Evolutionary conservation across 257 asterid species (phyloP), one percentile per base, ranked within the genome.

Genomic region (Haberlea rhodopensis): DNA sequence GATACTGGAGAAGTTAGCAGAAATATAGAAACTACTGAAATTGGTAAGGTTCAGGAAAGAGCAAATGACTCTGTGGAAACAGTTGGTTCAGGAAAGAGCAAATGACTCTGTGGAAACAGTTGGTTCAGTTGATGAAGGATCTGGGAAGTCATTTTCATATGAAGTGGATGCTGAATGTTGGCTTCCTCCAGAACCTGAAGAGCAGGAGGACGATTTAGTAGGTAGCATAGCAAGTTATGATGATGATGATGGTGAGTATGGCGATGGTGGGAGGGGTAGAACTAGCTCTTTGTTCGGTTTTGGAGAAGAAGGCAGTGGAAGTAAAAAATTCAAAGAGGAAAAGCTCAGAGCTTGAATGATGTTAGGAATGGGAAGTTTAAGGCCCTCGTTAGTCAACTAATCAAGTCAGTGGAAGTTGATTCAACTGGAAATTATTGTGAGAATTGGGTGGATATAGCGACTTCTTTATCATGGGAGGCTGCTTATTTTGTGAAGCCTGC

Each of bases 391-490:
- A 65, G 77, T 75, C 95, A 87, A 68, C 87, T 92, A 66, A 78
- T 89, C 31, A 84, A 79, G 66, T 82, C 96, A 26, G 84, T 84
- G 49, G 94, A 88, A 26, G 77, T 85, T 61, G 67, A 71, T 51
- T 71, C 77, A 48, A 72, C 73, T 6, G 78, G 75, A 62, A 71
- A 78, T 46, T 58, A 27, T 45, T 74, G 74, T 11, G 77, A 85
- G 40, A 79, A 75, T 64, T 89, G 97, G 97, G 87, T 81, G 51
- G 89, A 89, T 71, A 72, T 89, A 68, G 89, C 89, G 75, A 79
- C 95, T 65, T 67, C 84, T 62, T 80, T 92, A 70, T 89, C 97
- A 21, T 92, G 97, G 97, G 89, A 85, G 60, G 98, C 98, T 65
- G 97, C 98, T 72, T 79, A 81, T 56, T 92, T 87, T 81, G 90